Evolutionary conservation across 1,139 yeast species (phyloP).

Genomic region (Entelexis sorbosivorans): DNA sequence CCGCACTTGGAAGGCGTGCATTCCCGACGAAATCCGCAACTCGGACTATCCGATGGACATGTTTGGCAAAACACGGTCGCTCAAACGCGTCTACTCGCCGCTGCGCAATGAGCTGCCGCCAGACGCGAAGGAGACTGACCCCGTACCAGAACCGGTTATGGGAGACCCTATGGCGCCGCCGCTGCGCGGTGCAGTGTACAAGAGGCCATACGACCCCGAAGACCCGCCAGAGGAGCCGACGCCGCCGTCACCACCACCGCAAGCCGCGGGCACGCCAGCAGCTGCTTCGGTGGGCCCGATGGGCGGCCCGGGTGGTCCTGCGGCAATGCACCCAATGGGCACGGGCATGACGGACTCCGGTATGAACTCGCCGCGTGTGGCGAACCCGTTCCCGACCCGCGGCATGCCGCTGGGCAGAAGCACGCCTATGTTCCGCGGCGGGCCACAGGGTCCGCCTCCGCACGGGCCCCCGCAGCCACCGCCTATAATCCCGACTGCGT

Average conservation of each 20-base stretch:
- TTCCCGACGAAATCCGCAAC: constrained; percentile 91
- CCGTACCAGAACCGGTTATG: constrained; percentile 71
- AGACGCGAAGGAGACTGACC: constrained; percentile 59
- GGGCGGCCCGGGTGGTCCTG: background rate
- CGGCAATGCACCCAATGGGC: constrained; percentile 20
- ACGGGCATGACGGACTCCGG: constrained; percentile 7
- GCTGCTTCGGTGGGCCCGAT: background rate
- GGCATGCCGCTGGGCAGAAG: background rate
- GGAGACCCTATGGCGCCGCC: constrained; percentile 88
- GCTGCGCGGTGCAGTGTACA: constrained; percentile 75
- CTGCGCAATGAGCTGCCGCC: constrained; percentile 63
- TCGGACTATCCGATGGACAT: constrained; percentile 62
- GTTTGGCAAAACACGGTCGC: constrained; percentile 39
- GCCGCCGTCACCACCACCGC: constrained; percentile 34
- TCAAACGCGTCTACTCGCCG: constrained; percentile 71
- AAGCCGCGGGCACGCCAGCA: constrained; percentile 21
- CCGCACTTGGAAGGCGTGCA: constrained; percentile 96
- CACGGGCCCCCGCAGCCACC: constrained; percentile 12
- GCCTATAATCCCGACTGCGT: constrained; percentile 22
- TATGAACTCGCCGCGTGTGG: constrained; percentile 4
- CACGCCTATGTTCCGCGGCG: constrained; percentile 10
- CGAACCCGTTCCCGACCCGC: constrained; percentile 5
- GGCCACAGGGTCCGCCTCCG: constrained; percentile 4
- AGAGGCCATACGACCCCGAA: constrained; percentile 59
- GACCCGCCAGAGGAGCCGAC: constrained; percentile 62